These are phyloP conservation scores for Pelargonium fulgidum DNA, from an alignment of 441 rosid genomes.

Conservation along the genomic window DNA sequence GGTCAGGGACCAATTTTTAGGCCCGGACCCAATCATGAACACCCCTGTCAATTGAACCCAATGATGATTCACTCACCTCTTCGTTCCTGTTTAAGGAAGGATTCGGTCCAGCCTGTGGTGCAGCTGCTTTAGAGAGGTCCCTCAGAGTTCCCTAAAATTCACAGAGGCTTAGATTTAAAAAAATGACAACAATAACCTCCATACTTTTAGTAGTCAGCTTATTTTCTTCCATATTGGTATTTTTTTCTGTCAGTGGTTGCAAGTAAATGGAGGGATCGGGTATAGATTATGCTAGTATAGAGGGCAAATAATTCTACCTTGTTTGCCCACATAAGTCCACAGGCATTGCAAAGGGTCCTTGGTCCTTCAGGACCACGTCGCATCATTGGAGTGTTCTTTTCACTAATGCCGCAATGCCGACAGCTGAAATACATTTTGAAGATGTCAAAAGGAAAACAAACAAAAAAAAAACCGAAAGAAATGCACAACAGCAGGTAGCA, in stretches of 20 bases:
- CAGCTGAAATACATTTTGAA: constrained; percentile 14
- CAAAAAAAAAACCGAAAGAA: not conserved
- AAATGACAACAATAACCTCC: not conserved
- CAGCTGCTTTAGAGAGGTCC: constrained; percentile 43
- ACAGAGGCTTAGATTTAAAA: not conserved
- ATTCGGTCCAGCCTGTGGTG: constrained; percentile 32
- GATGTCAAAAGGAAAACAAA: not conserved
- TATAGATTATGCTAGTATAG: not conserved
- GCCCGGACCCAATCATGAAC: not conserved
- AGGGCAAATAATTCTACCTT: constrained; percentile 21
- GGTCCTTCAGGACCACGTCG: constrained; percentile 45
- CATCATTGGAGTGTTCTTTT: constrained; percentile 38
- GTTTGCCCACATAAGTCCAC: constrained; percentile 47
- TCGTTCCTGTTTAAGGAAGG: constrained; percentile 32
- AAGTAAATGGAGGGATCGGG: not conserved
- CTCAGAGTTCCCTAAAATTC: constrained; percentile 43
- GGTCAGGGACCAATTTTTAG: too few relatives aligned
- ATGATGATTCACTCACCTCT: constrained; percentile 27
- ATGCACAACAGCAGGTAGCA: not conserved
- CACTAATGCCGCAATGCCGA: constrained; percentile 37
- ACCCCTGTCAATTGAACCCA: not conserved
- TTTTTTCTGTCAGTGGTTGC: too few relatives aligned
- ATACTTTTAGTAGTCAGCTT: not conserved
- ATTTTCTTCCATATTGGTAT: not conserved
- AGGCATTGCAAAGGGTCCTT: constrained; percentile 44